These are phyloP conservation scores for Lathyrus oleraceus DNA, from an alignment of 306 rosid species.

Conservation along the genomic window DNA sequence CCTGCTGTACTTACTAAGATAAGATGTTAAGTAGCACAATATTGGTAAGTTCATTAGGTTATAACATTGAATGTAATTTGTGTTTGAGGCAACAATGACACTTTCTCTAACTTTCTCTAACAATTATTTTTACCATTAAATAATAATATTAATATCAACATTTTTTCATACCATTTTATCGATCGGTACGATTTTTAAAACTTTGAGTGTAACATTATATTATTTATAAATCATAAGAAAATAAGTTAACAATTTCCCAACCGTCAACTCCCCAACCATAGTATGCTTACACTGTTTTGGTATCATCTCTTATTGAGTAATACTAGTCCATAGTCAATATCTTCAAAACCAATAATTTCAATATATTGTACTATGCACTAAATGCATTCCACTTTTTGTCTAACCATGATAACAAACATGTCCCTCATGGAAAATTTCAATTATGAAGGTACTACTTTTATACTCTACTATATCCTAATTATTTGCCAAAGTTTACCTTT, in stretches of 20 bases:
- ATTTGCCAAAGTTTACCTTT: too few species aligned
- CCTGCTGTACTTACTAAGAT: not conserved
- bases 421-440: not conserved
- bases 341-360: not conserved
- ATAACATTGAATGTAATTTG: not conserved
- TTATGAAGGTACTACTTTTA: not conserved
- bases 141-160: too few species aligned
- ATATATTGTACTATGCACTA: not conserved
- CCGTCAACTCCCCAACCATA: not conserved
- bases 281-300: not conserved
- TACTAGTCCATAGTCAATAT: not conserved
- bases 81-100: not conserved
- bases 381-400: not conserved
- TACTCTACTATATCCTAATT: too few species aligned
- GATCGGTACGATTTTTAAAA: too few species aligned
- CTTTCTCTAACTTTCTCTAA: too few species aligned
- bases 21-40: not conserved
- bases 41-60: not conserved
- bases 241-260: not conserved
- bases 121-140: too few species aligned
- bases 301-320: not conserved
- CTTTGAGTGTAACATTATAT: too few species aligned
- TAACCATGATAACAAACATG: not conserved
- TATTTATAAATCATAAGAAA: too few species aligned
- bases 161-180: too few species aligned